Evolutionary conservation across 306 rosid species (phyloP), one percentile per base, ranked within the genome.

Genomic region (Rosa persica): DNA sequence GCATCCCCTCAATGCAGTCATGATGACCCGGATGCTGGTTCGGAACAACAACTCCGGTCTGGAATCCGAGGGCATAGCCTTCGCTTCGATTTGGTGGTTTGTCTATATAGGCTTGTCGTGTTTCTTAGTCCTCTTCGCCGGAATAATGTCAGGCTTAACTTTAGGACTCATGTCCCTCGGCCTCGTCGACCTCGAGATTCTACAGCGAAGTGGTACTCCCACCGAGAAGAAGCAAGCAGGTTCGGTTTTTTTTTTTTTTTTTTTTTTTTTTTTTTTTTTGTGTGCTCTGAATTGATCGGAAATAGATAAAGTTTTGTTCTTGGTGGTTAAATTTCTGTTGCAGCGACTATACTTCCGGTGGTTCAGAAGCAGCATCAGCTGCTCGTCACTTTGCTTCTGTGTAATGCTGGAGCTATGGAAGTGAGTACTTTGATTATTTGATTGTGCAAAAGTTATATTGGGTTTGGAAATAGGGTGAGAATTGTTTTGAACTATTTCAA

Each of bases 311-410:
- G 62, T 57, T 57, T 8, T 57, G 30, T n/a, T 8, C 15, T 57
- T 57, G 30, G 7, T 13, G 25, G 39, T 54, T 38, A 11, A n/a
- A 12, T 67, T 16, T 55, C 44, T 76, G 5, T 67, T 38, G 82
- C 85, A 95, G 99, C 98, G 48, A 54, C 76, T 82, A 95, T 95
- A 70, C 87, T 95, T 68, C 99, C 99, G 0, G 99, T 95, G 66
- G 99, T 95, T 83, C 89, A 93, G 68, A 95, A 95, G 88, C 99
- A 95, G 82, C 99, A 95, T 72, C 98, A 89, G 87, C 97, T 95
- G 60, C 93, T 95, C 3, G 98, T 95, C 64, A 95, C 99, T 76
- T 81, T 95, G 87, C 99, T 95, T 74, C 87, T 95, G 58, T 95
- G 98, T 70, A 95, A 95, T 85, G 99, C 98, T 51, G 88, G 74